phyloP scores from a whole-genome alignment of 2,329 filamentous ascomycete genomes.

The Monosporascus ibericus region DNA sequence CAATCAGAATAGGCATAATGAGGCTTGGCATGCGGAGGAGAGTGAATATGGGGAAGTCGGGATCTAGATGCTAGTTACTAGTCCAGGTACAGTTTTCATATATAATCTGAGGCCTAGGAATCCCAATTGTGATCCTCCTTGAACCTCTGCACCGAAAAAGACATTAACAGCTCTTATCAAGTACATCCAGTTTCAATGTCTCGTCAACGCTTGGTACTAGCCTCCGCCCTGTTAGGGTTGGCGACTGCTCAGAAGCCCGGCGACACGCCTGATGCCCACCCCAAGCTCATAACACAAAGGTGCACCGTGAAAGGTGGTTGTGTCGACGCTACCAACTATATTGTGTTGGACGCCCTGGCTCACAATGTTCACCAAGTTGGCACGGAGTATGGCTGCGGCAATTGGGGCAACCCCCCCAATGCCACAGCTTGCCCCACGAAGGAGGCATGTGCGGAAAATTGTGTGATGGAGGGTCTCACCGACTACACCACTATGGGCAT shows the following conservation, averaged over 20 bases:
- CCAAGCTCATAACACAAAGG: conserved; percentile 41
- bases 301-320: conserved; percentile 47
- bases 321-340: conserved; percentile 35
- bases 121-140: background rate
- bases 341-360: conserved; percentile 42
- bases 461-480: conserved; percentile 43
- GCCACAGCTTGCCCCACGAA: conserved; percentile 40
- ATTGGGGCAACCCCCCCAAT: conserved; percentile 29
- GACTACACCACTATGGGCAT: conserved; percentile 36
- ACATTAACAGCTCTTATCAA: background rate
- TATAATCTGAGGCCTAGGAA: background rate
- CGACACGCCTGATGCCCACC: conserved; percentile 37
- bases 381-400: conserved; percentile 26
- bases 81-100: background rate
- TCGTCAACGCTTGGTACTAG: conserved; percentile 15
- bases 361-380: conserved; percentile 37
- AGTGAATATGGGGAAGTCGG: conserved; percentile 9
- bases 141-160: background rate
- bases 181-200: conserved; percentile 13
- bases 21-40: conserved; percentile 11
- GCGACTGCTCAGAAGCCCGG: conserved; percentile 28
- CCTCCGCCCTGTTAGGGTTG: conserved; percentile 23
- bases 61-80: background rate
- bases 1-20: conserved; percentile 14
- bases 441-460: conserved; percentile 44